A percentile compares a stretch with the other conserved stretches of the same genome.
Evolutionary conservation across 1,139 yeast species (phyloP).

Genomic region (Yamadazyma kanchanaburiensis): DNA sequence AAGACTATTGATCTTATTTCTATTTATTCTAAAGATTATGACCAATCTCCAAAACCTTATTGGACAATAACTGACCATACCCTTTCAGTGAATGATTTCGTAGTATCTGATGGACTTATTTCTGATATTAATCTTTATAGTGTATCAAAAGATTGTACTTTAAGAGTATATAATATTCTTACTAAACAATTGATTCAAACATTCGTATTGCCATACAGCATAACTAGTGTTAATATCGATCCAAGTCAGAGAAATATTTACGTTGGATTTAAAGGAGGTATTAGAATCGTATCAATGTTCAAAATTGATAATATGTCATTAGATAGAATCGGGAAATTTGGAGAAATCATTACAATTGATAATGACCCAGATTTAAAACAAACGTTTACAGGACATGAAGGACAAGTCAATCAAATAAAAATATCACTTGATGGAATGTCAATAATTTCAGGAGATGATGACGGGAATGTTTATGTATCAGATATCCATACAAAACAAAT

Average conservation of each 20-base stretch:
- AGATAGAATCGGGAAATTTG: constrained; percentile 56
- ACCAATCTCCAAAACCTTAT: constrained; percentile 30
- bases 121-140: constrained; percentile 68
- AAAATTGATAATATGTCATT: constrained; percentile 37
- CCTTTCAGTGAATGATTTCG: constrained; percentile 65
- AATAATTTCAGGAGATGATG: constrained; percentile 69
- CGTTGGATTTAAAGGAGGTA: constrained; percentile 68
- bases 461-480: constrained; percentile 65
- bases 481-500: constrained; percentile 81
- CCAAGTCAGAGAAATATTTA: constrained; percentile 78
- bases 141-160: constrained; percentile 71
- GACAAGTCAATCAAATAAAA: constrained; percentile 47
- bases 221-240: constrained; percentile 65
- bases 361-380: constrained; percentile 47
- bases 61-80: constrained; percentile 71
- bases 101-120: constrained; percentile 47
- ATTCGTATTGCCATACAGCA: constrained; percentile 59
- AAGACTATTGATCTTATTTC: constrained; percentile 57
- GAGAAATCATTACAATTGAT: constrained; percentile 49
- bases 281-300: constrained; percentile 59
- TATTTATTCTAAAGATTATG: constrained; percentile 19
- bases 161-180: constrained; percentile 58
- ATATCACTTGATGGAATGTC: constrained; percentile 76
- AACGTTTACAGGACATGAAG: constrained; percentile 60
- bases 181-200: constrained; percentile 57